phyloP scores from a whole-genome alignment of 345 rosid genomes.

The Populus ilicifolia region DNA sequence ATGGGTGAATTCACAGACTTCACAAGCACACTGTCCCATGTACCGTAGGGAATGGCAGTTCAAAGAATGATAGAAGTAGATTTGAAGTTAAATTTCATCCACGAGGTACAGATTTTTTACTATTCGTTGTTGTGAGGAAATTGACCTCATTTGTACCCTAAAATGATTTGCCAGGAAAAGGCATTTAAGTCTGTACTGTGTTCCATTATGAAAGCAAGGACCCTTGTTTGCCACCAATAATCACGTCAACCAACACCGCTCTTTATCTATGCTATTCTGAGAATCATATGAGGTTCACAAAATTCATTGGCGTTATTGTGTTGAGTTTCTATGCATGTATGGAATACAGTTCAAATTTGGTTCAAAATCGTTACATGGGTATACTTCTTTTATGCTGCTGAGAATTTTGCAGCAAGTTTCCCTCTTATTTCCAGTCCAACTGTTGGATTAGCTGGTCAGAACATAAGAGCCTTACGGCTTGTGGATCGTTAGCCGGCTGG shows the following conservation, averaged over 20 bases:
- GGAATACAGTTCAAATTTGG: not conserved
- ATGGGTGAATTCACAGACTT: slow-evolving; percentile 86
- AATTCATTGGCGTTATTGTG: not conserved
- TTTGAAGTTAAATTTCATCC: not conserved
- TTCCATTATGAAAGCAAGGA: not conserved
- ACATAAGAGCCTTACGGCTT: not conserved
- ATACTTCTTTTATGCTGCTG: not conserved
- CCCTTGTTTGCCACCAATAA: not conserved
- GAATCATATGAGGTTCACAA: no score
- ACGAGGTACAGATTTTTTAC: not conserved
- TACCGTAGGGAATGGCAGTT: slow-evolving; percentile 52
- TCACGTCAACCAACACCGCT: not conserved
- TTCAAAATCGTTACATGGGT: not conserved
- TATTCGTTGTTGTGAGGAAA: not conserved
- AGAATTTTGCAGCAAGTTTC: no score
- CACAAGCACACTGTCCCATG: slow-evolving; percentile 89
- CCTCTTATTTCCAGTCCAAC: not conserved
- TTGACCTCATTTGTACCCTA: not conserved
- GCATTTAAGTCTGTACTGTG: not conserved
- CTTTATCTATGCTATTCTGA: not conserved
- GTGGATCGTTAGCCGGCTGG: not conserved
- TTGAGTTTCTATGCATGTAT: not conserved
- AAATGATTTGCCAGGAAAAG: not conserved
- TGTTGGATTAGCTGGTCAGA: not conserved
- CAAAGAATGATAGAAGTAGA: slow-evolving; percentile 6